A percentile compares a stretch with the other conserved stretches of the same genome.
Evolutionary conservation across 768 basidiomycete species (phyloP).

Genomic region (Dictyophora rubrovolvata): DNA sequence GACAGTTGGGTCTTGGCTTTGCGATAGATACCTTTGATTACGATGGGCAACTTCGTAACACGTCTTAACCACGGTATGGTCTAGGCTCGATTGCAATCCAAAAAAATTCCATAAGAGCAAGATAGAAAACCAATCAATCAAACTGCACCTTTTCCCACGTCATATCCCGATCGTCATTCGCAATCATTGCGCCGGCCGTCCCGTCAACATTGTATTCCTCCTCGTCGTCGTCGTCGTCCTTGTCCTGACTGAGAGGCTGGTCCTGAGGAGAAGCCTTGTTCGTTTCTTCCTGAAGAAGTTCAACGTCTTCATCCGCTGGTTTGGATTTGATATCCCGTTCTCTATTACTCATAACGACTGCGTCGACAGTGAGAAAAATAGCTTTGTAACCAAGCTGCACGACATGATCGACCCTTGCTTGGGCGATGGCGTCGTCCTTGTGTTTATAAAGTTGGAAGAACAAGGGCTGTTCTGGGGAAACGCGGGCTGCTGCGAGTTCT

Average conservation of each 20-base stretch:
- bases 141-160: constrained; percentile 54
- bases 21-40: constrained; percentile 49
- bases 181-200: constrained; percentile 57
- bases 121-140: constrained; percentile 4
- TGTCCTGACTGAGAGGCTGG: constrained; percentile 16
- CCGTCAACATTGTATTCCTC: constrained; percentile 34
- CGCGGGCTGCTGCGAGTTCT: constrained; percentile 48
- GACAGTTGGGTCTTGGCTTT: not conserved
- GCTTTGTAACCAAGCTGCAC: constrained; percentile 72
- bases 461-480: constrained; percentile 45
- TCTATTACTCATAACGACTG: constrained; percentile 71
- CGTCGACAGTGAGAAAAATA: constrained; percentile 88
- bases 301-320: constrained; percentile 45
- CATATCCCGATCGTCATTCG: constrained; percentile 64
- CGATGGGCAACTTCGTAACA: constrained; percentile 60
- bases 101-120: not conserved
- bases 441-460: constrained; percentile 89
- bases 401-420: constrained; percentile 59
- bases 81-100: constrained; percentile 22
- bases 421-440: constrained; percentile 52
- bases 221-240: constrained; percentile 23
- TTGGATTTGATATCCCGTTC: constrained; percentile 59
- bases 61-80: constrained; percentile 69
- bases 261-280: constrained; percentile 17
- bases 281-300: constrained; percentile 16